Percentiles rank a stretch among this genome's conserved stretches.
Evolutionary conservation across 2,329 filamentous ascomycete genomes (phyloP).

Genomic region (Pseudogymnoascus sp.): DNA sequence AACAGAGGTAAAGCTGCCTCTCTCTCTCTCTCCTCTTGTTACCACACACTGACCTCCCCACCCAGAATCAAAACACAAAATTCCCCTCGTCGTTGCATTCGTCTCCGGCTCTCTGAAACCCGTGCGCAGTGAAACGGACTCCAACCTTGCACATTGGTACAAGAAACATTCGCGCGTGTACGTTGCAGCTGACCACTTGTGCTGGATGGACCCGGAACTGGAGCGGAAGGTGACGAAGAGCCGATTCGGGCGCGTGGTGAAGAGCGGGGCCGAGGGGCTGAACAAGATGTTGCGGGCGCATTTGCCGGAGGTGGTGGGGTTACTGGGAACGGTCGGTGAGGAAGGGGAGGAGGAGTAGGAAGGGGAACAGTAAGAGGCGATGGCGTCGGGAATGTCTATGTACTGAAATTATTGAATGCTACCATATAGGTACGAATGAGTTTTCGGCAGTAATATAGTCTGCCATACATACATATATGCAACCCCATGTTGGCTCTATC

Average conservation of each 20-base stretch:
- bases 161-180: conserved; percentile 72
- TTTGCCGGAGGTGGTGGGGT: conserved; percentile 42
- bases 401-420: background rate
- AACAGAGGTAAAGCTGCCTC: conserved; percentile 53
- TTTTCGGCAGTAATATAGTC: background rate
- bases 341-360: conserved; percentile 16
- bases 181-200: conserved; percentile 65
- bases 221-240: conserved; percentile 52
- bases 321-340: conserved; percentile 33
- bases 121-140: conserved; percentile 70
- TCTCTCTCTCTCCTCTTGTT: background rate
- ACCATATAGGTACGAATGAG: background rate
- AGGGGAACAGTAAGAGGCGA: too few species aligned
- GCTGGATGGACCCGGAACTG: conserved; percentile 61
- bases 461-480: background rate
- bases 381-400: background rate
- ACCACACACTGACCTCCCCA: conserved; percentile 17
- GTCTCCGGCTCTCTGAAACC: conserved; percentile 70
- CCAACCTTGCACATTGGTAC: conserved; percentile 73
- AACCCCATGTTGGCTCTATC: too few species aligned
- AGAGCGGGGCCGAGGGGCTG: conserved; percentile 42
- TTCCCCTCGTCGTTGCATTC: conserved; percentile 73
- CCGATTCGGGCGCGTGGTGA: conserved; percentile 51
- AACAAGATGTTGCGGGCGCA: conserved; percentile 51
- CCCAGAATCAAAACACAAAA: conserved; percentile 55